Evolutionary conservation across 805 yeast genomes (phyloP), one percentile per base, ranked within the genome.

Genomic region (Teunomyces stri): DNA sequence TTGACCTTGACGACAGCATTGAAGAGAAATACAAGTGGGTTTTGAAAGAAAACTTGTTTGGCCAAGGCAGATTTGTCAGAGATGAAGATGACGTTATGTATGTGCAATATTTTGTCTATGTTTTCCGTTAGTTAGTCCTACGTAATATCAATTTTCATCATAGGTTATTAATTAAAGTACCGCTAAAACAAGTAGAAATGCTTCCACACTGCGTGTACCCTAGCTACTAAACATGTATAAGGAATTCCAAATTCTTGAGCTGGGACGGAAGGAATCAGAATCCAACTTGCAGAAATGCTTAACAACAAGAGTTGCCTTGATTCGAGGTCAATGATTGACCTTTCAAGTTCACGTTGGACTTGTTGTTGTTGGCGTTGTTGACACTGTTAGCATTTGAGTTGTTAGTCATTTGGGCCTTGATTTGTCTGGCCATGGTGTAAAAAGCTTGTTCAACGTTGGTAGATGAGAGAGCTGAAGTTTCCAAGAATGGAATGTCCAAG

Each of bases 361-460:
- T 85, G 54, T 76, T 79, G 57, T 60, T 72, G 60, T 58, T 56
- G 28, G 62, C 56, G 20, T 58, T 53, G 42, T 48, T 49, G 15
- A 60, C 51, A 18, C 59, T 55, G 28, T 53, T 53, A 10, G 72
- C 68, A 50, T 74, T 78, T 57, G 73, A 80, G 62, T 79, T 71
- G 55, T 75, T 84, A 36, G 92, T 85, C 89, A 94, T 89, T 65
- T 90, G 90, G 55, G 95, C 94, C 78, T 94, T 94, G 66, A 94
- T 94, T 69, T 94, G 97, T 69, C 96, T 87, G 9, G 98, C 96
- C 99, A 94, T 94, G 56, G 97, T 90, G 78, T 89, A 84, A 75
- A 94, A 94, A 10, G 98, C 98, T 70, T 94, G 97, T 70, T 94
- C 99, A 58, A 94, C 99, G 65, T 94, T 94, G 49, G 97, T 89